Base-by-base conservation (phyloP, 345 rosid genomes). In the Kandelia obovata region DNA sequence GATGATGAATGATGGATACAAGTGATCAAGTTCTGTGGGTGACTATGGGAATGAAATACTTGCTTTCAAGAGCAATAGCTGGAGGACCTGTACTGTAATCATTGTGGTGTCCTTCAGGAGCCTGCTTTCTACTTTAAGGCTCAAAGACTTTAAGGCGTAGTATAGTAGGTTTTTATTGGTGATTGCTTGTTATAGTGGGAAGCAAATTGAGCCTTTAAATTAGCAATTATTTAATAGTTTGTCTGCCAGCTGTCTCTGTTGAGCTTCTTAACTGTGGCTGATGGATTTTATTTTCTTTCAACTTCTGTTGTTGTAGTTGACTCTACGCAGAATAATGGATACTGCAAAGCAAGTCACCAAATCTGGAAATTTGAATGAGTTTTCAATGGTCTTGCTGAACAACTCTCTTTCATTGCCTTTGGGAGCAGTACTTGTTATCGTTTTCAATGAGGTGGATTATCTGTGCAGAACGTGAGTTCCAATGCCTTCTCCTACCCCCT, bases 301-400 rank as follows among this genome's bases (percentile, higher is more conserved):
- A 20, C 53, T 78, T 43, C 61, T 83, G 56, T 65, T 69, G 67
- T 58, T 85, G 86, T 85, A 95, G 99, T 81, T 95, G 75, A 95
- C 96, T 53, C 79, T 90, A 61, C 96, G 97, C 58, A 87, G 86
- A 83, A 88, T 90, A 70, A 95, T 95, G 99, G 99, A 95, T 80
- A 89, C 98, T 1, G 97, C 99, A 28, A 95, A 95, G 89, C 96
- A 84, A 73, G 87, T 81, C 68, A 90, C 98, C 5, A 87, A 78
- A 79, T 88, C 96, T 52, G 99, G 99, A 74, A 88, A 85, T 80
- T 84, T 95, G 81, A 92, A 92, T 35, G 99, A 95, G 77, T 90
- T 95, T 78, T 87, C 99, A 6, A 95, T 95, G 99, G 98, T 95
- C 82, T 78, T 95, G 78, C 96, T 95, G 55, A 95, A 95, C 73